phyloP scores from a whole-genome alignment of 257 asterid genomes.

The Capsicum rhomboideum region DNA sequence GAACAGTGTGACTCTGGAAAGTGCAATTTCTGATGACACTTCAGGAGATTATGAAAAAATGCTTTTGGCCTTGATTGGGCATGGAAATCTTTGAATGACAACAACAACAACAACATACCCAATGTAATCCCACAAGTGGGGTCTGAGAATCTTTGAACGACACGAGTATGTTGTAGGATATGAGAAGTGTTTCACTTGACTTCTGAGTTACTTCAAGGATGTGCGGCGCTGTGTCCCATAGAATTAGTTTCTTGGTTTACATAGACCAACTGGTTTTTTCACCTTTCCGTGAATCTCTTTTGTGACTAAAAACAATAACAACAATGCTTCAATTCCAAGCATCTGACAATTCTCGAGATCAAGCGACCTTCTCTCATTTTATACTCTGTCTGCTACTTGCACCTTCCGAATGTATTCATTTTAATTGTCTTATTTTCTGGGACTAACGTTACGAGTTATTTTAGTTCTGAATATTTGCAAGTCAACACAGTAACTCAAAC shows the following conservation, averaged over 20 bases:
- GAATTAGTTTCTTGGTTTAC: neutral
- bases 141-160: no score
- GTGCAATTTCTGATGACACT: conserved; percentile 58
- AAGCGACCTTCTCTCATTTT: neutral
- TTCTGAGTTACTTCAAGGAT: neutral
- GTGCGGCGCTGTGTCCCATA: neutral
- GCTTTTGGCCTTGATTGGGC: conserved; percentile 58
- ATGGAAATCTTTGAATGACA: conserved; percentile 24
- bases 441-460: neutral
- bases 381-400: neutral
- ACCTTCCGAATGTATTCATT: neutral
- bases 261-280: neutral
- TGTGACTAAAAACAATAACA: neutral
- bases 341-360: neutral
- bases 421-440: neutral
- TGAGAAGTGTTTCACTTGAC: neutral
- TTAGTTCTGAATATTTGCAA: neutral
- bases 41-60: conserved; percentile 66
- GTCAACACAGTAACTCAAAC: neutral
- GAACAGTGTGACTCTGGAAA: conserved; percentile 54
- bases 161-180: neutral
- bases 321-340: neutral
- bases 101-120: no score
- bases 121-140: no score
- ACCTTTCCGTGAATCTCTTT: neutral